These are phyloP conservation scores for Westerdykella sp. DNA, from an alignment of 2,329 filamentous ascomycete genomes.

Conservation along the genomic window DNA sequence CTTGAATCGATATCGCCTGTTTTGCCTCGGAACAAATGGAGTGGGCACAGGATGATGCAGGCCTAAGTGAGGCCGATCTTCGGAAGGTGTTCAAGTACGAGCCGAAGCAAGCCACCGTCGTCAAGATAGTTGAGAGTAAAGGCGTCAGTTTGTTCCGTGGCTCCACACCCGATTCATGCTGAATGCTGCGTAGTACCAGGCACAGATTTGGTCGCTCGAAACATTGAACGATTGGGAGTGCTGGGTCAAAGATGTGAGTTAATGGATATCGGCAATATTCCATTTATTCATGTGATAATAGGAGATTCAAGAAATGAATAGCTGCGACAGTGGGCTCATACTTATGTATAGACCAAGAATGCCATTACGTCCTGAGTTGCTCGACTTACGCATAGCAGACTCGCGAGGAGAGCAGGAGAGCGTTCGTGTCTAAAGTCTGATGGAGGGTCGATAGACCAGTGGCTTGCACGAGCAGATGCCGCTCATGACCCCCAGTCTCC, in stretches of 20 bases:
- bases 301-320: background rate
- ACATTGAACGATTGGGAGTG: slow-evolving; percentile 5
- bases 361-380: background rate
- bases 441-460: slow-evolving; percentile 1
- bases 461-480: slow-evolving; percentile 1
- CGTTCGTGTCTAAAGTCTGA: background rate
- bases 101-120: slow-evolving; percentile 3
- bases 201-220: slow-evolving; percentile 5
- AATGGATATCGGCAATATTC: background rate
- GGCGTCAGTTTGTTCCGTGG: slow-evolving; percentile 1
- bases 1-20: too few species aligned
- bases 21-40: slow-evolving; percentile 4
- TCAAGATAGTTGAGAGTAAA: slow-evolving; percentile 5
- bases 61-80: slow-evolving; percentile 4
- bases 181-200: slow-evolving; percentile 3
- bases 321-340: slow-evolving; percentile 6
- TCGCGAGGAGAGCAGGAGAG: background rate
- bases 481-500: background rate
- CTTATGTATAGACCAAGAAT: slow-evolving; percentile 4
- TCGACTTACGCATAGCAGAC: background rate
- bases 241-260: slow-evolving; percentile 6
- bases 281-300: too few species aligned
- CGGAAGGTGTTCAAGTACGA: slow-evolving; percentile 9
- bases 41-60: slow-evolving; percentile 9
- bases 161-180: background rate